Base-by-base conservation (phyloP, 1,284 basidiomycete species). In the Gomphus bonarii region DNA sequence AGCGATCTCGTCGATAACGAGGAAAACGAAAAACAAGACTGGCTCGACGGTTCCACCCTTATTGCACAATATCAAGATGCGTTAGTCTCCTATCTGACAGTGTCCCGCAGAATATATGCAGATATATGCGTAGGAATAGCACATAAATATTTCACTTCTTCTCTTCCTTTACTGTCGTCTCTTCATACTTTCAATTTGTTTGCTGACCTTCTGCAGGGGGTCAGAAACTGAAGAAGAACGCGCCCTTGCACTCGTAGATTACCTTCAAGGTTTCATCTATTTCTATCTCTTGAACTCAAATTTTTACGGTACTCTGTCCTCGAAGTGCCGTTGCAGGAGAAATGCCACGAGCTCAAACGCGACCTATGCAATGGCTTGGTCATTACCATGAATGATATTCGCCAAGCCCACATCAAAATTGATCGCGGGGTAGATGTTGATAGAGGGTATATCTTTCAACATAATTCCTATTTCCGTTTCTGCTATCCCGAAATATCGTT, bases 181-280 rank as follows among this genome's bases (percentile, higher is more conserved):
- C 33, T 31, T 20, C 18, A 31, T 33, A 11, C n/a, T 31, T 9
- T 22, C 31, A 4, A 33, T 48, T 11, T 31, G 11, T 48, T 30
- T 12, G 14, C 14, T 50, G 31, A 56, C 31, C 9, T 25, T 16
- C 22, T 51, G 16, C 14, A 57, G 54, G 9, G 54, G 44, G n/a
- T 51, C 55, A 8, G 55, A 49, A 40, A 57, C 55, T 5, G 55
- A 57, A 16, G 55, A 51, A 40, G 55, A 57, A 18, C 55, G 55
- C 35, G 47, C 38, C 20, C 28, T 44, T 33, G 55, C 55, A 8
- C 55, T 57, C 10, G 33, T 57, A 50, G 55, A 57, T 6, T 40
- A 40, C 16, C 49, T 57, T 11, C 47, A 57, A 51, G 49, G 55
- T 57, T 28, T 50, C 42, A 30, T 38, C 18, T 44, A 14, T 31